Percentiles rank a stretch among this genome's conserved stretches.
phyloP scores from a whole-genome alignment of 2,329 filamentous ascomycete species.

The Cryphonectria parasitica region DNA sequence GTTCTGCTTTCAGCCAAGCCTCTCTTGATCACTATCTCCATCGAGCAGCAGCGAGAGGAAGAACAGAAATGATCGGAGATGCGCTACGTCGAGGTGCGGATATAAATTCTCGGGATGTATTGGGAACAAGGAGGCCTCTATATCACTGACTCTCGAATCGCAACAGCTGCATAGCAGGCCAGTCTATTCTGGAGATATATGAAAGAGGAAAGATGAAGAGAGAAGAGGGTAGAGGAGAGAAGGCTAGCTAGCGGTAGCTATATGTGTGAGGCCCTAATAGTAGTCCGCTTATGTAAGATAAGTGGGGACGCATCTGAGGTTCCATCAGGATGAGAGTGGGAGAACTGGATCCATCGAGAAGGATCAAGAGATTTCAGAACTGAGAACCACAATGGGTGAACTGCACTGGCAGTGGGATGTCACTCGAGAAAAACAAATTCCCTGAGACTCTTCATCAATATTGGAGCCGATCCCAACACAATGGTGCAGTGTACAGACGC shows the following conservation, averaged over 20 bases:
- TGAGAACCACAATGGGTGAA: neutral
- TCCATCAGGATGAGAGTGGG: neutral
- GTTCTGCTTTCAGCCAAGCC: neutral
- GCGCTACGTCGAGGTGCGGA: neutral
- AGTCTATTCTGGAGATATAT: too few species aligned
- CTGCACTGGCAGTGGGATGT: too few species aligned
- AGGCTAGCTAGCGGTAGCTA: too few species aligned
- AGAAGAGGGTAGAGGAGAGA: too few species aligned
- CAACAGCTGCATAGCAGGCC: too few species aligned
- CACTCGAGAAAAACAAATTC: too few species aligned
- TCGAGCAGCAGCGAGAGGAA: neutral
- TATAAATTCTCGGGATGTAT: neutral
- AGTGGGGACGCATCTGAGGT: too few species aligned
- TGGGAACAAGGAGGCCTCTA: too few species aligned
- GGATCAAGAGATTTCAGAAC: neutral
- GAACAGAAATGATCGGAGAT: neutral
- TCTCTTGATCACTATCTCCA: neutral
- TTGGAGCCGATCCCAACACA: slow-evolving; percentile 4
- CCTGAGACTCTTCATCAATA: neutral
- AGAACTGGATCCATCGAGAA: neutral
- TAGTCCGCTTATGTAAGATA: too few species aligned
- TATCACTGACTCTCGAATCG: too few species aligned
- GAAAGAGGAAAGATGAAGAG: too few species aligned
- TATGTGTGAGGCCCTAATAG: too few species aligned
- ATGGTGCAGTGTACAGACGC: neutral